Evolutionary conservation across 495 filamentous ascomycete genomes (phyloP), one percentile per base, ranked within the genome.

Genomic region (Aspergillus funiculosus): DNA sequence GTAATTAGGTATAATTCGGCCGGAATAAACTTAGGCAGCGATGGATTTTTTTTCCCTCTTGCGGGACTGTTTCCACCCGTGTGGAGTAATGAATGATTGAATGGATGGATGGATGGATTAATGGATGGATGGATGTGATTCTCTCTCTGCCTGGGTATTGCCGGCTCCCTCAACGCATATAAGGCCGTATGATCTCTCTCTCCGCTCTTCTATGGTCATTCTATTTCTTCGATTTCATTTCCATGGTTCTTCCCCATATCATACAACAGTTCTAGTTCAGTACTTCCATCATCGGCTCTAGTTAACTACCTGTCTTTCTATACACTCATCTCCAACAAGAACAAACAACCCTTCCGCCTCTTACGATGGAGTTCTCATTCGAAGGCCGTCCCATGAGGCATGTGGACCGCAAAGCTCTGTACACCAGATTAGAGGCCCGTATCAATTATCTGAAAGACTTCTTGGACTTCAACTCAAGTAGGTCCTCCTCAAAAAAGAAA

Each of bases 361-460:
- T 2, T 25, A 52, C 21, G 31, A 59, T 57, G 50, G 52, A 63
- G 5, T 55, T 49, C 35, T 38, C 43, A 3, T 19, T 62, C 11
- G 52, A 49, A 8, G 57, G 46, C 42, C 54, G 59, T 44, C 53
- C 63, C 46, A 43, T 64, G 19, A 68, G 62, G 50, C 83, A 86
- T 63, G 74, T 88, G 54, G 77, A 82, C 61, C 77, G 83, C 15
- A 81, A 82, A 57, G 71, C 77, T 17, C 65, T 88, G 8, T 86
- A 87, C 61, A 83, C 77, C 14, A 74, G 70, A 42, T 71, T 88
- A 1, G 80, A 83, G 43, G 72, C 77, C 2, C 71, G 84, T 41
- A 79, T 88, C 43, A 73, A 76, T 46, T 87, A 88, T 48, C 69
- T 87, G 3, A 81, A 84, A 43, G 73, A 76, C 3, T 86, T 88